phyloP scores from a whole-genome alignment of 2,329 filamentous ascomycete species.

The Colletotrichum sp. region DNA sequence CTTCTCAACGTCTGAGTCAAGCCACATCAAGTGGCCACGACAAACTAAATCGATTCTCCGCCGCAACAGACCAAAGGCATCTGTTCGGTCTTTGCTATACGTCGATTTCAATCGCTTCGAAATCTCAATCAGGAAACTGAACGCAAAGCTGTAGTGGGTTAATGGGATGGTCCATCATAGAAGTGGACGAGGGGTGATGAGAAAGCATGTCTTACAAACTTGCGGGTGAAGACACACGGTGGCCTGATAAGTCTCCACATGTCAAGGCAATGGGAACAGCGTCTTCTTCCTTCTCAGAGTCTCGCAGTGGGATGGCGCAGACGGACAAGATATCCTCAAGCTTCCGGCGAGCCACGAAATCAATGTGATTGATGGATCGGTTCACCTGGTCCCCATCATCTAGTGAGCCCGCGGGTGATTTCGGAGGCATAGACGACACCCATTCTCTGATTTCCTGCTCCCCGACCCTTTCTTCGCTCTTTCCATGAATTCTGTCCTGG shows the following conservation, averaged over 20 bases:
- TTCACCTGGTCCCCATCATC: background rate
- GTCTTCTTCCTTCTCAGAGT: background rate
- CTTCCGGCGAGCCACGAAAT: background rate
- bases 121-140: background rate
- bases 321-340: background rate
- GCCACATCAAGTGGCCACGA: background rate
- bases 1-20: background rate
- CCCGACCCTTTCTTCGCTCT: no score
- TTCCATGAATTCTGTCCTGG: no score
- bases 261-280: background rate
- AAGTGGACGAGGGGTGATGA: background rate
- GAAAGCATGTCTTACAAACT: background rate
- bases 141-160: background rate
- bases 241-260: background rate
- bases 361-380: background rate
- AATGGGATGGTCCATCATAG: no score
- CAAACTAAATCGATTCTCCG: background rate
- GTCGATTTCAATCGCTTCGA: accelerated
- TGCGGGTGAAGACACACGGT: background rate
- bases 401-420: background rate
- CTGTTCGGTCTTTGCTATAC: background rate
- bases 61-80: background rate
- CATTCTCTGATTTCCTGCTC: background rate
- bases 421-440: background rate
- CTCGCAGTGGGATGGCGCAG: background rate